Evolutionary conservation across 805 yeast genomes (phyloP).

Genomic region (Saccharomycopsis fermentans): DNA sequence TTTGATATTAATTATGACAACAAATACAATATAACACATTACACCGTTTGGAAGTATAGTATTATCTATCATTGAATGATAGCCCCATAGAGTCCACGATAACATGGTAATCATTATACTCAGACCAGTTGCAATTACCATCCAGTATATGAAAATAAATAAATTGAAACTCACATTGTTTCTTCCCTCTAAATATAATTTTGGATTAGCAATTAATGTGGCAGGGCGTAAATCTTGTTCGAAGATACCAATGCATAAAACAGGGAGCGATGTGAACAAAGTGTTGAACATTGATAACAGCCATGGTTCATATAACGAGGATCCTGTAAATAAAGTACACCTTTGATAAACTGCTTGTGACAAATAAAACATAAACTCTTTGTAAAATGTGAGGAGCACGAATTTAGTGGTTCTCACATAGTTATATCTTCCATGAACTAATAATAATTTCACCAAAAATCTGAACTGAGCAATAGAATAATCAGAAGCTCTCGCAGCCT

Average conservation of each 20-base stretch:
- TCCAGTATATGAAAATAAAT: slow-evolving; percentile 64
- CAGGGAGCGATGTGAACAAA: slow-evolving; percentile 86
- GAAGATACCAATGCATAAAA: slow-evolving; percentile 87
- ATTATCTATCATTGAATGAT: slow-evolving; percentile 56
- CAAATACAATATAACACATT: slow-evolving; percentile 60
- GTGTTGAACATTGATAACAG: slow-evolving; percentile 96
- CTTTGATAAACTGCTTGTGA: slow-evolving; percentile 84
- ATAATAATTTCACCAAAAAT: slow-evolving; percentile 64
- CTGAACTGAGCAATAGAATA: slow-evolving; percentile 93
- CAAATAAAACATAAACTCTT: slow-evolving; percentile 80
- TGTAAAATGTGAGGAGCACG: slow-evolving; percentile 88
- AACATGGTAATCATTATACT: slow-evolving; percentile 63
- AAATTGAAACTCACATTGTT: slow-evolving; percentile 65
- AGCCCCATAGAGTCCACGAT: slow-evolving; percentile 62
- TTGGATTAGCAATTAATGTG: slow-evolving; percentile 86
- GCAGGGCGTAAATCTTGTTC: slow-evolving; percentile 85
- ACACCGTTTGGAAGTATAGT: slow-evolving; percentile 78
- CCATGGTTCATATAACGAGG: slow-evolving; percentile 91
- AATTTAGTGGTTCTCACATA: slow-evolving; percentile 87
- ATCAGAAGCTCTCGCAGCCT: slow-evolving; percentile 92
- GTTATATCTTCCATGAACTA: slow-evolving; percentile 95
- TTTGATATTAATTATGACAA: slow-evolving; percentile 65
- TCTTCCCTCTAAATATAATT: slow-evolving; percentile 71
- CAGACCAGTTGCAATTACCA: slow-evolving; percentile 62
- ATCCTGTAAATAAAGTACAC: slow-evolving; percentile 81